phyloP scores from a whole-genome alignment of 2,329 filamentous ascomycete genomes.

The Aspergillus arachidicola region DNA sequence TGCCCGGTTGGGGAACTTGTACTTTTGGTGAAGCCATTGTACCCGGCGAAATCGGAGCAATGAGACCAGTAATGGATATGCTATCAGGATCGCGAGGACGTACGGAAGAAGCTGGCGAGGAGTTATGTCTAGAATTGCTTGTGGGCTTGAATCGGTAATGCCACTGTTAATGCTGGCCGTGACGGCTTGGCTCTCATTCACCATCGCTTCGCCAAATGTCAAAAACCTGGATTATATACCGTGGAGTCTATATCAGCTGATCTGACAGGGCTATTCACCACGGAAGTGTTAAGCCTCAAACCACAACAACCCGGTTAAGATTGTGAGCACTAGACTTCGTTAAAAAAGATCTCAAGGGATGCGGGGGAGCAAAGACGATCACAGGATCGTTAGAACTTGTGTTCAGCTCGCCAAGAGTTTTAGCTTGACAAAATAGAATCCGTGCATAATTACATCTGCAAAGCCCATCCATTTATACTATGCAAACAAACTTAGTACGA shows the following conservation, averaged over 20 bases:
- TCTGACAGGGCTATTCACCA: too few species aligned
- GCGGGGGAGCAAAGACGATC: neutral
- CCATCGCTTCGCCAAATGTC: neutral
- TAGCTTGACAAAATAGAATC: neutral
- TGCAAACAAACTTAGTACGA: neutral
- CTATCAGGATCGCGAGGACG: constrained; percentile 22
- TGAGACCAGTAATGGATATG: constrained; percentile 31
- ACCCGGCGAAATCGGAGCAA: constrained; percentile 36
- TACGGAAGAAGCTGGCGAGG: constrained; percentile 27
- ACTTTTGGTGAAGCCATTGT: constrained; percentile 44
- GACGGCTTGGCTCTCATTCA: neutral
- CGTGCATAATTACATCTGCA: neutral
- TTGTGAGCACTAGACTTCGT: neutral
- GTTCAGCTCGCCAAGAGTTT: neutral
- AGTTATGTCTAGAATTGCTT: neutral
- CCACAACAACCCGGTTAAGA: neutral
- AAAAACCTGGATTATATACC: neutral
- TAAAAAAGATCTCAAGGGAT: neutral
- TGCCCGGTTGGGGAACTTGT: constrained; percentile 48
- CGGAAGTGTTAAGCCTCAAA: neutral
- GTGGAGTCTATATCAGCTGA: too few species aligned
- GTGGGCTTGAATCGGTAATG: neutral
- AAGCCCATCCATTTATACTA: too few species aligned
- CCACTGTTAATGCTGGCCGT: neutral
- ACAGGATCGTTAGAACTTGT: neutral